phyloP scores from a whole-genome alignment of 805 yeast species.

The Candida boleticola region DNA sequence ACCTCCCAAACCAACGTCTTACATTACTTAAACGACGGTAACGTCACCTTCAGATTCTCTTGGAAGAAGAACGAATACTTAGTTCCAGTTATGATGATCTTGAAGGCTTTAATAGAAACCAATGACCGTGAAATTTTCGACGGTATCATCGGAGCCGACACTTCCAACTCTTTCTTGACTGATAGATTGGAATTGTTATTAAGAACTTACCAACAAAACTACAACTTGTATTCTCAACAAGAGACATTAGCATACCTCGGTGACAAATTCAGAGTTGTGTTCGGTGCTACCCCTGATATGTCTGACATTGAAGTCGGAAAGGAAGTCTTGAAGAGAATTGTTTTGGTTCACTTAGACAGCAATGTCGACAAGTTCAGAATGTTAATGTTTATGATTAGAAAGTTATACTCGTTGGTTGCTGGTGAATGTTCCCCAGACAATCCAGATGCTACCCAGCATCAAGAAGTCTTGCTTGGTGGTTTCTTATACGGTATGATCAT shows the following conservation, averaged over 20 bases:
- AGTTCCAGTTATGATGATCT: constrained; percentile 88
- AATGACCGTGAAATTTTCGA: constrained; percentile 95
- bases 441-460: constrained; percentile 99
- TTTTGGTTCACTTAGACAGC: constrained; percentile 75
- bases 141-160: constrained; percentile 90
- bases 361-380: constrained; percentile 80
- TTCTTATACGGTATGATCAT: constrained; percentile 94
- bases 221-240: constrained; percentile 71
- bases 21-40: constrained; percentile 94
- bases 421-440: constrained; percentile 97
- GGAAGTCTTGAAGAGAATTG: constrained; percentile 78
- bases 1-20: constrained; percentile 97
- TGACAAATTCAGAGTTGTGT: constrained; percentile 91
- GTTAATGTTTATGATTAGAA: constrained; percentile 92
- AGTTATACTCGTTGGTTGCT: constrained; percentile 89
- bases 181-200: constrained; percentile 94
- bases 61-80: constrained; percentile 96
- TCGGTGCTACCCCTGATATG: constrained; percentile 84
- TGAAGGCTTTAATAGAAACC: constrained; percentile 86
- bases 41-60: constrained; percentile 91
- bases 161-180: constrained; percentile 85
- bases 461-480: constrained; percentile 93
- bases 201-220: constrained; percentile 75
- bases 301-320: constrained; percentile 89
- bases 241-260: constrained; percentile 95